A percentile compares a stretch with the other conserved stretches of the same genome.
Conservation (phyloP, 2,329 filamentous ascomycete species). For the Penicillium expansum region DNA sequence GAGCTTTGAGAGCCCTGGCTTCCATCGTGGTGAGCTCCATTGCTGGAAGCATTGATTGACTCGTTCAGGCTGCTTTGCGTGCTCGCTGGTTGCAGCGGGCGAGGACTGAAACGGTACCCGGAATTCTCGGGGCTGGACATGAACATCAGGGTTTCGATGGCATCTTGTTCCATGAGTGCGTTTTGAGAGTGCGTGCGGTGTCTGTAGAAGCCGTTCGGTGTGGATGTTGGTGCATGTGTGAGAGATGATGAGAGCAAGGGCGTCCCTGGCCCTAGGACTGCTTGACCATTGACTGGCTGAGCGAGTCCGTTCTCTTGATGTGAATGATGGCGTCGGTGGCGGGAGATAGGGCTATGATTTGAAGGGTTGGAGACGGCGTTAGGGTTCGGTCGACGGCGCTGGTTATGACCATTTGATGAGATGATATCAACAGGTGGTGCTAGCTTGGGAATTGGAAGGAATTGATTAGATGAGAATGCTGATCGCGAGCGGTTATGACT, state of each 20-base stretch:
- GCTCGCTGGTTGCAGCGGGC: slow-evolving; percentile 21
- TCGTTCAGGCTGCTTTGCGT: slow-evolving; percentile 29
- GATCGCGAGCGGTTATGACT: slow-evolving; percentile 17
- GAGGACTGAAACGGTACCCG: slow-evolving; percentile 42
- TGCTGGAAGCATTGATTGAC: slow-evolving; percentile 18
- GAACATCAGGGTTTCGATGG: slow-evolving; percentile 51
- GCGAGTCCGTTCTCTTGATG: slow-evolving; percentile 29
- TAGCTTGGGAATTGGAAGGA: slow-evolving; percentile 32
- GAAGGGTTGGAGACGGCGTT: slow-evolving; percentile 27
- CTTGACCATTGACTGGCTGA: slow-evolving; percentile 20
- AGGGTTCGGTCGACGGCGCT: slow-evolving; percentile 39
- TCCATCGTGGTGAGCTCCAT: slow-evolving; percentile 4
- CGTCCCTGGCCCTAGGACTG: slow-evolving; percentile 29
- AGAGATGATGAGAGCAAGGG: slow-evolving; percentile 30
- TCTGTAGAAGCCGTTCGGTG: slow-evolving; percentile 24
- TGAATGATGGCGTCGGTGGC: slow-evolving; percentile 34
- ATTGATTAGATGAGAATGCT: slow-evolving; percentile 20
- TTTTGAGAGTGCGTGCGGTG: slow-evolving; percentile 43
- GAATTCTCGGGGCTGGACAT: slow-evolving; percentile 52
- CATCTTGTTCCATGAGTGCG: slow-evolving; percentile 50
- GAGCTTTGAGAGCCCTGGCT: slow-evolving; percentile 23
- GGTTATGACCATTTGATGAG: slow-evolving; percentile 29
- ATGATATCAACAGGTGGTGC: slow-evolving; percentile 47
- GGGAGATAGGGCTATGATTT: slow-evolving; percentile 23
- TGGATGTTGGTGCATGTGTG: slow-evolving; percentile 19